Conservation (phyloP, 495 filamentous ascomycete species). For the Jackrogersella minutella region DNA sequence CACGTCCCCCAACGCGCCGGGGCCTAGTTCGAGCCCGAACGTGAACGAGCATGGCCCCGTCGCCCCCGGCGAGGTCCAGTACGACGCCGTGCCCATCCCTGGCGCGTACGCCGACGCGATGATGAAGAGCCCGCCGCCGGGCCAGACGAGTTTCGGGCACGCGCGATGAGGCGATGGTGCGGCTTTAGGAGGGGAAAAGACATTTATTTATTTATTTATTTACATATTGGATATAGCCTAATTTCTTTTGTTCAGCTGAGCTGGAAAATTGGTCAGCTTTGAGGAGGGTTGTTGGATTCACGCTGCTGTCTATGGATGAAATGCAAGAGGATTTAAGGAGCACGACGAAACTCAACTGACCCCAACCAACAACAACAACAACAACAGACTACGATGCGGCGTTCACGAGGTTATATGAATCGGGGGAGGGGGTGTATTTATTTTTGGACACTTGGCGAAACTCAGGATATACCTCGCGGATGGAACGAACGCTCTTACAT, state of each 20-base stretch:
- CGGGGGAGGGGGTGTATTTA: conserved; percentile 1
- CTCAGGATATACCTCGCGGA: conserved; percentile 39
- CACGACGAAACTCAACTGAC: conserved; percentile 24
- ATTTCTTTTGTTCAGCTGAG: conserved; percentile 47
- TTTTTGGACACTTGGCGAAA: conserved; percentile 30
- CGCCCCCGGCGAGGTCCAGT: conserved; percentile 69
- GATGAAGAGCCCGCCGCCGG: conserved; percentile 53
- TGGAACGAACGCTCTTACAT: conserved; percentile 12
- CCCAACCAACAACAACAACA: background rate
- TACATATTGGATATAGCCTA: conserved; percentile 36
- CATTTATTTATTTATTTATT: conserved; percentile 3
- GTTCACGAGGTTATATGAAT: conserved; percentile 37
- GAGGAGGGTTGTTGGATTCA: conserved; percentile 5
- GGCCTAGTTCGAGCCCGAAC: conserved; percentile 33
- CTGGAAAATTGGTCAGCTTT: conserved; percentile 26
- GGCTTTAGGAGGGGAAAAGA: background rate
- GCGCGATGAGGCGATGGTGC: conserved; percentile 18
- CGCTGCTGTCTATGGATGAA: conserved; percentile 13
- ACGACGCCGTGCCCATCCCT: conserved; percentile 73
- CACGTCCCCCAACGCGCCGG: conserved; percentile 36
- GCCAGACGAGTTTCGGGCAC: conserved; percentile 50
- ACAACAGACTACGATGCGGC: conserved; percentile 11
- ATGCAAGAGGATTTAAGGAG: conserved; percentile 8
- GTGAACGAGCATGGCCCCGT: conserved; percentile 58
- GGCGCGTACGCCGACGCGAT: conserved; percentile 64